Evolutionary conservation across 2,329 filamentous ascomycete genomes (phyloP).

Genomic region (Phialocephala subalpina): DNA sequence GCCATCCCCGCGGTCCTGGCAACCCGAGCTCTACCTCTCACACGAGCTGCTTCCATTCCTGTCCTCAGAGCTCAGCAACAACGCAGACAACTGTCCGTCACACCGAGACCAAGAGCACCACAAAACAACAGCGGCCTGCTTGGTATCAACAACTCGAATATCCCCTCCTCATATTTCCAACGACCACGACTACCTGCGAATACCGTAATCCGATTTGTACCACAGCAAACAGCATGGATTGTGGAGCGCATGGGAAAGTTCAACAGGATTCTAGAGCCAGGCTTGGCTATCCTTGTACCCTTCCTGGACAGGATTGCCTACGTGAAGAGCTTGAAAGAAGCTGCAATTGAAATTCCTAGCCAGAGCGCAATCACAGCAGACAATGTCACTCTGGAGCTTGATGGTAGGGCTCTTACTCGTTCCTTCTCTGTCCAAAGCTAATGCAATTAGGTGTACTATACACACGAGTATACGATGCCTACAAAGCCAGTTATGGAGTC

Average conservation of each 20-base stretch:
- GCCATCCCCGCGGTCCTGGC: constrained; percentile 27
- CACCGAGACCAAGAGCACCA: constrained; percentile 35
- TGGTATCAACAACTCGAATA: constrained; percentile 45
- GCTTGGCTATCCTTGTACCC: constrained; percentile 86
- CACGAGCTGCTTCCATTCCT: constrained; percentile 33
- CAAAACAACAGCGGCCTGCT: constrained; percentile 37
- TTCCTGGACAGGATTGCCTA: constrained; percentile 97
- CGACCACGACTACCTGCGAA: constrained; percentile 82
- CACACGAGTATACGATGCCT: constrained; percentile 95
- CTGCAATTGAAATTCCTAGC: constrained; percentile 94
- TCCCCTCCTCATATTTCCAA: constrained; percentile 82
- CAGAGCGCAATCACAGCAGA: constrained; percentile 98
- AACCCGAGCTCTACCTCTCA: constrained; percentile 29
- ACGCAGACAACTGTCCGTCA: constrained; percentile 40
- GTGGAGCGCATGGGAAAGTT: constrained; percentile 99
- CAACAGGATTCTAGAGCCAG: constrained; percentile 90
- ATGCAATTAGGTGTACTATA: constrained; percentile 70
- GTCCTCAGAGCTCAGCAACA: constrained; percentile 34
- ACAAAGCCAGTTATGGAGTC: constrained; percentile 97
- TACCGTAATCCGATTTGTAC: constrained; percentile 94
- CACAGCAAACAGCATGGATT: constrained; percentile 99
- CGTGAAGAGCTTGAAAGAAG: constrained; percentile 96
- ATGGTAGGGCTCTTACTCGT: constrained; percentile 60
- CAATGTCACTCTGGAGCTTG: constrained; percentile 95
- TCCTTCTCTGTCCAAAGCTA: background rate